Percentiles rank a stretch among this genome's conserved stretches.
These are phyloP conservation scores for Clonostachys rosea DNA, from an alignment of 2,329 filamentous ascomycete genomes.

Conservation along the genomic window DNA sequence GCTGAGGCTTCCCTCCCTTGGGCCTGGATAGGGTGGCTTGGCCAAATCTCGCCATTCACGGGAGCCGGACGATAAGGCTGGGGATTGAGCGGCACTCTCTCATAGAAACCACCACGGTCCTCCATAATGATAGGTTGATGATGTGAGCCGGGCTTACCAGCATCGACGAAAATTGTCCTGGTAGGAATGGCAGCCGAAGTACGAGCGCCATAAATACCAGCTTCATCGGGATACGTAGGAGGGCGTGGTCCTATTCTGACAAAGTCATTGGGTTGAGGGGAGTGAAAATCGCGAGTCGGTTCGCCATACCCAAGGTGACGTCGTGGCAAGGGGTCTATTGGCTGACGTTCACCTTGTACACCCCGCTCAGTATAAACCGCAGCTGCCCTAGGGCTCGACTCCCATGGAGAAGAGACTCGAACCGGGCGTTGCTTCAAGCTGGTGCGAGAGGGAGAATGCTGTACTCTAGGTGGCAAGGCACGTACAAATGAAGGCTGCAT, in stretches of 20 bases:
- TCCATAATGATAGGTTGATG: slow-evolving; percentile 22
- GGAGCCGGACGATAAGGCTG: background rate
- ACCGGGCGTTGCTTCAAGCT: background rate
- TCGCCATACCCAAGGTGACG: background rate
- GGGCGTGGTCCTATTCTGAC: background rate
- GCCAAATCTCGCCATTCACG: background rate
- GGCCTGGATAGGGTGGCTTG: background rate
- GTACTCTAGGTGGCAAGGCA: slow-evolving; percentile 17
- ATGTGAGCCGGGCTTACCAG: background rate
- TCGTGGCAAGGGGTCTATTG: background rate
- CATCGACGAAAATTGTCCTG: background rate
- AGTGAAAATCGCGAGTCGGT: background rate
- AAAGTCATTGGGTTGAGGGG: background rate
- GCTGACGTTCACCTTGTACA: background rate
- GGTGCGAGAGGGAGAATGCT: slow-evolving; percentile 7
- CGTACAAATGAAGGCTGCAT: slow-evolving; percentile 27
- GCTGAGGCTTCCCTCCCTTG: background rate
- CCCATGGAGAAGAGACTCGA: background rate
- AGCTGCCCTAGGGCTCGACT: background rate
- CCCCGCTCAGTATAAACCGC: background rate
- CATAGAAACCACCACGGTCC: slow-evolving; percentile 29
- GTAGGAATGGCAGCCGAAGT: background rate
- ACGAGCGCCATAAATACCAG: no score
- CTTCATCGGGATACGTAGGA: background rate
- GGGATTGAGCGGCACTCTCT: slow-evolving; percentile 14